phyloP scores from a whole-genome alignment of 768 basidiomycete genomes.

The Tylopilus rubrobrunneus region DNA sequence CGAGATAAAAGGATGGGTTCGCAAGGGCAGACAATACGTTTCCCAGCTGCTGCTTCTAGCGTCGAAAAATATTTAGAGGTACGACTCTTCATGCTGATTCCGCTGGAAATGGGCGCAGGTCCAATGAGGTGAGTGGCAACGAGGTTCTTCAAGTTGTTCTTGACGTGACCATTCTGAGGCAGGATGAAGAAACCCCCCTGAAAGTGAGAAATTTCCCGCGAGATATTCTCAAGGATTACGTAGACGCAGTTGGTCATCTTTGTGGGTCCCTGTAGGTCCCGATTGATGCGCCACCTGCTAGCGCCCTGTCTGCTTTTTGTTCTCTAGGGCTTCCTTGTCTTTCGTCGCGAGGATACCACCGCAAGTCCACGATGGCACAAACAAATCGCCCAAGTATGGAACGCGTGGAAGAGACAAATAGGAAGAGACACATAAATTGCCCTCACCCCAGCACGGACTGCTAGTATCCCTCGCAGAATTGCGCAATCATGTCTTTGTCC shows the following conservation, averaged over 20 bases:
- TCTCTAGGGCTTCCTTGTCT: conserved; percentile 8
- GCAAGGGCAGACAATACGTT: no score
- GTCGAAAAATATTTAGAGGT: background rate
- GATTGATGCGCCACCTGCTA: background rate
- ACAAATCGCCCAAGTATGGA: background rate
- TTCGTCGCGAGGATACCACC: conserved; percentile 12
- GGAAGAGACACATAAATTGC: conserved; percentile 12
- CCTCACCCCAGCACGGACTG: background rate
- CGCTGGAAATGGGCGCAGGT: background rate
- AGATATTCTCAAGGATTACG: background rate
- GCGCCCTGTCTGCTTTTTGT: conserved; percentile 9
- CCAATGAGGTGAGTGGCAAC: background rate
- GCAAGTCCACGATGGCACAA: background rate
- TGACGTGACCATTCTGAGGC: background rate
- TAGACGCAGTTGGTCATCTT: background rate
- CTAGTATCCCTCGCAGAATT: background rate
- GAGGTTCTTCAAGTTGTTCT: background rate
- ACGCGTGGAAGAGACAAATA: background rate
- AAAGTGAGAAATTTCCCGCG: no score
- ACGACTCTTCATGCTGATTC: background rate
- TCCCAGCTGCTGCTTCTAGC: no score
- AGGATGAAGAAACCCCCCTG: background rate
- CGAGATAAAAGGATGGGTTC: no score
- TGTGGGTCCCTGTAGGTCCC: background rate
- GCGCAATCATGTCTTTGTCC: conserved; percentile 6